Percentiles rank a stretch among this genome's conserved stretches.
Conservation (phyloP, 2,329 filamentous ascomycete species). For the Xylariaceae sp. region DNA sequence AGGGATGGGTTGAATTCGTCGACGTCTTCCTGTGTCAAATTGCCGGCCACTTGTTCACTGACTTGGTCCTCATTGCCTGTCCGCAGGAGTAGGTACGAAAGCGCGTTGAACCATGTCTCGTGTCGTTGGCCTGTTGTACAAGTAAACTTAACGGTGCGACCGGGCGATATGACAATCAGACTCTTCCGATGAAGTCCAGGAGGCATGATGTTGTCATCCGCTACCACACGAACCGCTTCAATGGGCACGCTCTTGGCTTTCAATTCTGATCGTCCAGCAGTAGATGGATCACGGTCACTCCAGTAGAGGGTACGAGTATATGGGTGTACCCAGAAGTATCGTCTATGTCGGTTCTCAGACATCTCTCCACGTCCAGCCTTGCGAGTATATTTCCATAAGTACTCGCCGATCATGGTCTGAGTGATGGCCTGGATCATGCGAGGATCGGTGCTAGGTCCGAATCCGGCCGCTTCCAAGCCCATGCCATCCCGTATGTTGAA, state of each 20-base stretch:
- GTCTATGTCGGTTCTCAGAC: constrained; percentile 83
- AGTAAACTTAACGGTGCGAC: constrained; percentile 87
- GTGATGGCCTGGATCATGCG: constrained; percentile 99
- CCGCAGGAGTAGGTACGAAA: constrained; percentile 86
- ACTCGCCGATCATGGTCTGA: constrained; percentile 99
- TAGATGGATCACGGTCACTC: constrained; percentile 84
- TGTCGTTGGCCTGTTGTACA: constrained; percentile 90
- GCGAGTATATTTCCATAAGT: constrained; percentile 97
- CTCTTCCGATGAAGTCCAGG: constrained; percentile 94
- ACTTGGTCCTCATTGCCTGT: constrained; percentile 62
- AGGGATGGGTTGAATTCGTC: constrained; percentile 78
- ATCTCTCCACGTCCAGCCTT: constrained; percentile 86
- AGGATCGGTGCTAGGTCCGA: constrained; percentile 76
- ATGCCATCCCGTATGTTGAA: constrained; percentile 72
- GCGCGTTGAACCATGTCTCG: constrained; percentile 97
- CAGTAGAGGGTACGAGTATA: constrained; percentile 96
- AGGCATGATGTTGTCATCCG: constrained; percentile 91
- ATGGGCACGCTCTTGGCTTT: constrained; percentile 87
- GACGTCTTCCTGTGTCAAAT: constrained; percentile 59
- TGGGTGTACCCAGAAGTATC: constrained; percentile 99
- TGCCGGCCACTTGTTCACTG: constrained; percentile 54
- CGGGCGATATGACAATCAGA: constrained; percentile 82
- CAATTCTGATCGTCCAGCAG: constrained; percentile 71
- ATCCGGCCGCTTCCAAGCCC: constrained; percentile 51
- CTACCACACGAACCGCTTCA: constrained; percentile 85